Percentiles rank a stretch among this genome's conserved stretches.
Evolutionary conservation across 192 early-diverging fungal species (phyloP).

Genomic region (Coemansia sp.): DNA sequence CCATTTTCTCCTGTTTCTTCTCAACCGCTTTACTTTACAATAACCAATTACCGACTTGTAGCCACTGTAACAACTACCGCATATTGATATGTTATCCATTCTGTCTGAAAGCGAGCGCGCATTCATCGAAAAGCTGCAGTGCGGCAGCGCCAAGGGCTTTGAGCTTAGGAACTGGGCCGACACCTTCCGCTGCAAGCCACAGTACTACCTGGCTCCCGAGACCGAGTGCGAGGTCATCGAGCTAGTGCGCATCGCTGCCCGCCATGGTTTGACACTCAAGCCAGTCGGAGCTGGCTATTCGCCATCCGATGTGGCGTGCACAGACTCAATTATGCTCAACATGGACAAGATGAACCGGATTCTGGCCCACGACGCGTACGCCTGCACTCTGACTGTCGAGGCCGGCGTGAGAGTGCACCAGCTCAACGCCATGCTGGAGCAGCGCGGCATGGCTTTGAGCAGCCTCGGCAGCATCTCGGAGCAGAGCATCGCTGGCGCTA

Average conservation of each 20-base stretch:
- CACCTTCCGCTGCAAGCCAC: slow-evolving; percentile 58
- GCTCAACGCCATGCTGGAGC: slow-evolving; percentile 56
- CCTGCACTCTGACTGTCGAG: slow-evolving; percentile 58
- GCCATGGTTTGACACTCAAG: slow-evolving; percentile 55
- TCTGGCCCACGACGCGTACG: slow-evolving; percentile 49
- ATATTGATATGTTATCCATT: not conserved
- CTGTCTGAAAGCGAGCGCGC: slow-evolving; percentile 12
- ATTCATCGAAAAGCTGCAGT: slow-evolving; percentile 23
- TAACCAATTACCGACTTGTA: not conserved
- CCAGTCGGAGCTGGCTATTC: slow-evolving; percentile 71
- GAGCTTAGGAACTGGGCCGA: slow-evolving; percentile 67
- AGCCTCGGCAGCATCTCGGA: slow-evolving; percentile 73
- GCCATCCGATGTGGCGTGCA: slow-evolving; percentile 70
- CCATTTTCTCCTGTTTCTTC: not conserved
- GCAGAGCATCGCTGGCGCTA: slow-evolving; percentile 68
- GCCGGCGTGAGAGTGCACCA: slow-evolving; percentile 64
- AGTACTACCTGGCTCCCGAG: slow-evolving; percentile 58
- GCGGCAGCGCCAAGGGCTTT: slow-evolving; percentile 1
- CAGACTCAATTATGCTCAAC: slow-evolving; percentile 63
- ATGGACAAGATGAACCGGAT: slow-evolving; percentile 62
- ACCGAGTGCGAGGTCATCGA: slow-evolving; percentile 62
- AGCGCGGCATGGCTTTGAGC: slow-evolving; percentile 62
- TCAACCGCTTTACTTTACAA: not conserved
- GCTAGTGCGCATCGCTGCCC: slow-evolving; percentile 43
- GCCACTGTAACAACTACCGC: not conserved